Base-by-base conservation (phyloP, 495 filamentous ascomycete genomes). In the Filosporella fistucella region DNA sequence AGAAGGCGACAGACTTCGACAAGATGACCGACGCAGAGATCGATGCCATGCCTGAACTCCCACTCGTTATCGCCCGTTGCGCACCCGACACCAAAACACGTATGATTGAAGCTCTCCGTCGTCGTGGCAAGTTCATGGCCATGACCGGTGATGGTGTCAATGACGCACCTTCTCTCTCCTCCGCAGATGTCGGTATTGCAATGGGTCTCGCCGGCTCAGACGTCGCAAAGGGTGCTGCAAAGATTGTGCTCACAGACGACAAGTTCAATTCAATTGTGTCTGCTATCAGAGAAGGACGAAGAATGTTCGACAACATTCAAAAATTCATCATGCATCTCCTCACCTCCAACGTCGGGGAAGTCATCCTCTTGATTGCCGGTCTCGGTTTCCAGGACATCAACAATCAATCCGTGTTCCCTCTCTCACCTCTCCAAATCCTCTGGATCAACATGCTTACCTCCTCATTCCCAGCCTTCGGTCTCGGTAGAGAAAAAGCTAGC, bases 221-320 rank as follows among this genome's bases (percentile, higher is more conserved):
- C 52, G 89, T 95, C n/a, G 89, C 89, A 21, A 94, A 95, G 60
- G 80, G 79, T 38, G 84, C 84, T 9, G 83, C 89, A 0, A 81
- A 82, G 38, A 95, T 96, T 64, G 85, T 96, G 42, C 78, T 96
- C 17, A 91, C 88, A 0, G 87, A 93, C 63, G 89, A 94, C 64
- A 91, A 95, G 62, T 93, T 93, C 57, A 62, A 72, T 43, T 63
- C 57, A 16, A 80, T 80, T 35, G 70, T 78, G 11, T 70, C 77
- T 35, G 82, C 82, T 9, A 74, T 87, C 16, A 75, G 83, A 45
- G 83, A 86, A 62, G 83, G 83, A 3, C 64, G 83, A 30, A 61
- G 83, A n/a, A 72, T 87, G 50, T 87, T 86, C 58, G 81, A 85
- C 55, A 87, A 87, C 56, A 86, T 87, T 43, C 82, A 87, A 52